Evolutionary conservation across 768 basidiomycete genomes (phyloP), one percentile per base, ranked within the genome.

Genomic region (Auriscalpium orientale): DNA sequence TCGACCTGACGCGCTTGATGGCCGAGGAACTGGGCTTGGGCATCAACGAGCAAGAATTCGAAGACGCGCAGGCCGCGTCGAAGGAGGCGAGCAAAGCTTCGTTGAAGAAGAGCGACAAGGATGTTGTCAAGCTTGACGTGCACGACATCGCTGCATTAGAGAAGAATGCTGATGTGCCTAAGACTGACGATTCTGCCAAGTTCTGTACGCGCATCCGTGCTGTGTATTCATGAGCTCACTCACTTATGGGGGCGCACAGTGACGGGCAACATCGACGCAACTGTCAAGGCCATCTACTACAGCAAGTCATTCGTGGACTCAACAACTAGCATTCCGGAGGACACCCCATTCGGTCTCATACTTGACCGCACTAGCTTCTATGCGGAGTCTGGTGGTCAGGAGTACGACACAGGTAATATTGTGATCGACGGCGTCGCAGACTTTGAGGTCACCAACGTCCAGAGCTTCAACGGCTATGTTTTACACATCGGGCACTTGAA

Each of bases 341-440:
- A 77, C 57, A 69, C 80, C 5, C 70, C 77, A 8, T 91, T 99
- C 68, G 97, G 97, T 45, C 65, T 99, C 49, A 68, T 99, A 33
- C 84, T 99, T 50, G 91, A 98, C 73, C 80, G 80, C 46, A 98
- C 97, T 4, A 92, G 87, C 72, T 98, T 98, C 72, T 99, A 99
- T 60, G 95, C 97, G 8, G 97, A 99, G 72, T 80, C 92, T 38
- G 97, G 97, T 65, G 97, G 97, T 28, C 97, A 99, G 68, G 95
- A 98, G 72, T 84, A 90, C 64, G 97, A 99, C 68, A 98, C 91
- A 0, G 97, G 97, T 54, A 90, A 87, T 63, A 91, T 99, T 60
- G 84, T 93, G 28, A 88, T 98, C 53, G 95, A 97, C 59, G 95
- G 87, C 44, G 75, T 83, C 58, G 86, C 90, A 36, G 93, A 97